phyloP scores from a whole-genome alignment of 345 rosid genomes.

The Erodium maritimum region DNA sequence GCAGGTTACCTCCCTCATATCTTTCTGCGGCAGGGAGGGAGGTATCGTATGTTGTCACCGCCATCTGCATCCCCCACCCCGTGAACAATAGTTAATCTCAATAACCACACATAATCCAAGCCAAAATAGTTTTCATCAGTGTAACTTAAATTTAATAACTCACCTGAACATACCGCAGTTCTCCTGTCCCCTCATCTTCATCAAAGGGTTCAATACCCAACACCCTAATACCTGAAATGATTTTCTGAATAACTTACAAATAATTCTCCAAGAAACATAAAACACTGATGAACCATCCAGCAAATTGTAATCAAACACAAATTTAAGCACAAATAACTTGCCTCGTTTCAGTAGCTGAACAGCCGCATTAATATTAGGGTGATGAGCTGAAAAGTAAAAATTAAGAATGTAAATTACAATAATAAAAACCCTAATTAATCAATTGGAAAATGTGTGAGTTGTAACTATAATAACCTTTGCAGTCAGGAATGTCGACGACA shows the following conservation, averaged over 20 bases:
- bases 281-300: background rate
- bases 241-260: background rate
- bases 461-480: conserved; percentile 40
- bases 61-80: conserved; percentile 43
- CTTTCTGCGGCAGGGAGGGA: conserved; percentile 66
- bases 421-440: background rate
- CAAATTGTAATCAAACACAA: background rate
- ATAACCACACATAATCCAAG: background rate
- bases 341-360: conserved; percentile 76
- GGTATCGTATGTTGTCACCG: conserved; percentile 74
- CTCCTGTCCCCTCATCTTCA: conserved; percentile 78
- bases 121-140: background rate
- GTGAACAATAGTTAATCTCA: background rate
- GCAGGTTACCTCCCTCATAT: conserved; percentile 55
- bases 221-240: conserved; percentile 43
- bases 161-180: conserved; percentile 87
- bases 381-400: conserved; percentile 60
- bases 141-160: background rate
- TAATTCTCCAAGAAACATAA: background rate
- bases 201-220: conserved; percentile 62
- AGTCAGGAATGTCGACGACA: conserved; percentile 70
- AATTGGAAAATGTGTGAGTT: background rate
- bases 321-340: conserved; percentile 4
- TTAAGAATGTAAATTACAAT: background rate
- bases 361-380: conserved; percentile 77